phyloP scores from a whole-genome alignment of 768 basidiomycete species.

The Rickenella mellea region DNA sequence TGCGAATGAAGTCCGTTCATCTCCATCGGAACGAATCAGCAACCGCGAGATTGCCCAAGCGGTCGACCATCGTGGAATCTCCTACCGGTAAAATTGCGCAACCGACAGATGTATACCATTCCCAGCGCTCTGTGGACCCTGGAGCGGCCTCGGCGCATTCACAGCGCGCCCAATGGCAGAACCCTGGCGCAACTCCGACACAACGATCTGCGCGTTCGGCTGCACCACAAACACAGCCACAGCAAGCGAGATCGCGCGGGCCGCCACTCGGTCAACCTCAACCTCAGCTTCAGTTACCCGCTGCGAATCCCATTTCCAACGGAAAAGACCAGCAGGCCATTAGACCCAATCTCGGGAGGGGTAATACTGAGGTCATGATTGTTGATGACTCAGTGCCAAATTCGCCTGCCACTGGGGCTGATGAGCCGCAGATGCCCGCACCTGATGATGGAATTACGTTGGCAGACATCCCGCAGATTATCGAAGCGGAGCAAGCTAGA shows the following conservation, averaged over 20 bases:
- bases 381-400: conserved; percentile 73
- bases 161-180: neutral
- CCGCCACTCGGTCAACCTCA: conserved; percentile 17
- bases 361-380: conserved; percentile 83
- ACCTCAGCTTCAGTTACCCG: conserved; percentile 30
- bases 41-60: conserved; percentile 83
- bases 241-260: conserved; percentile 14
- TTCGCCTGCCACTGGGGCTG: conserved; percentile 52
- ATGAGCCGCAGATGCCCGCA: conserved; percentile 24
- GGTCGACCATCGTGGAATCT: conserved; percentile 92
- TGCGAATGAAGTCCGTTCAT: conserved; percentile 90
- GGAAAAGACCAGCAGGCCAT: conserved; percentile 35
- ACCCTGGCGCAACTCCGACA: too few species aligned
- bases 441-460: conserved; percentile 82
- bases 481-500: conserved; percentile 85
- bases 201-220: conserved; percentile 18
- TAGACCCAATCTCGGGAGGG: conserved; percentile 63
- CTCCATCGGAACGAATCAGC: conserved; percentile 93
- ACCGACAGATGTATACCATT: conserved; percentile 46
- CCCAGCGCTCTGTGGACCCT: conserved; percentile 28
- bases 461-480: conserved; percentile 87
- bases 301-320: conserved; percentile 16
- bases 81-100: conserved; percentile 84
- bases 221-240: conserved; percentile 17
- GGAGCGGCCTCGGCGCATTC: conserved; percentile 20